Conservation (phyloP, 2,329 filamentous ascomycete species). For the Trichophyton verrucosum region DNA sequence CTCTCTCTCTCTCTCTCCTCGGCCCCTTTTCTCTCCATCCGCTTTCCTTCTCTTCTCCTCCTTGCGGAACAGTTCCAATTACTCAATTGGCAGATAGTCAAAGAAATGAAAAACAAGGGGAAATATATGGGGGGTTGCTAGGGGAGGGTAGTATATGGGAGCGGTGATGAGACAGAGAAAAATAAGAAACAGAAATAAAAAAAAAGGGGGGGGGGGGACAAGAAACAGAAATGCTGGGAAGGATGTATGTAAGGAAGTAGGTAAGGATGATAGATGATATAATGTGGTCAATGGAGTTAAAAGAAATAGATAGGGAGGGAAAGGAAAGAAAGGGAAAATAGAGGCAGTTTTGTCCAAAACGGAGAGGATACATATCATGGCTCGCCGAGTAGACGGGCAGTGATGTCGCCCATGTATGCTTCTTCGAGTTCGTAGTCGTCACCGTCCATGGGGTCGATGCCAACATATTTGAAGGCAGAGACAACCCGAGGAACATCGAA, state of each 20-base stretch:
- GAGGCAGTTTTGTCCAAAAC: constrained; percentile 5
- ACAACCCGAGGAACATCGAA: constrained; percentile 83
- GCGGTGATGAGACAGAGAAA: not conserved
- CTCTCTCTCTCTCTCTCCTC: not conserved
- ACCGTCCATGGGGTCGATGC: constrained; percentile 66
- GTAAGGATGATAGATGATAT: not conserved
- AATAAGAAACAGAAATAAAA: not conserved
- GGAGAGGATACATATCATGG: constrained; percentile 31
- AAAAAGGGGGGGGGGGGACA: not conserved
- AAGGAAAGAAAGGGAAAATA: not conserved
- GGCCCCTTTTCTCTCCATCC: constrained; percentile 11
- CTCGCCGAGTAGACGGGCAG: constrained; percentile 71
- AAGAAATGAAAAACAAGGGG: not conserved
- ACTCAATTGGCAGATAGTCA: constrained; percentile 1
- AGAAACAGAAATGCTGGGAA: not conserved
- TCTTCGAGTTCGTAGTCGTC: constrained; percentile 79
- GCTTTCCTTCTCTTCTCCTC: constrained; percentile 15
- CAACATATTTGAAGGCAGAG: constrained; percentile 65
- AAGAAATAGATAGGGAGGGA: not conserved
- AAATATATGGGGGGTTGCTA: not conserved
- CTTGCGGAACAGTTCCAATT: not conserved
- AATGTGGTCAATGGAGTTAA: not conserved
- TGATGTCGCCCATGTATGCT: constrained; percentile 81
- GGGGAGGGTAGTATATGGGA: constrained; percentile 3
- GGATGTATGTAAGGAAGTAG: not conserved